A percentile compares a stretch with the other conserved stretches of the same genome.
Evolutionary conservation across 2,329 filamentous ascomycete genomes (phyloP).

Genomic region (Pseudogymnoascus sp.): DNA sequence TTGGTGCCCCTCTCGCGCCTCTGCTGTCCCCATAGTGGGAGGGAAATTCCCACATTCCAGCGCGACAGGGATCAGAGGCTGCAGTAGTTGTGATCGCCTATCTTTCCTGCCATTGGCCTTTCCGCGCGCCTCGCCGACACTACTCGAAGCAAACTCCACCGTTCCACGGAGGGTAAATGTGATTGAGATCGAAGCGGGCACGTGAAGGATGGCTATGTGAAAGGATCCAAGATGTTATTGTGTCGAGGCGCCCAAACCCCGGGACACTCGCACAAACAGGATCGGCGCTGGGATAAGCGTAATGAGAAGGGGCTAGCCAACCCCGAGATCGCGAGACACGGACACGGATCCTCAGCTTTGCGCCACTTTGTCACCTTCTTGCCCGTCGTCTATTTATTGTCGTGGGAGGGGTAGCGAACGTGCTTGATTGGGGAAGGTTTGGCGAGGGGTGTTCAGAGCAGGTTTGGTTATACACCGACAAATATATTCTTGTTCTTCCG

Average conservation of each 20-base stretch:
- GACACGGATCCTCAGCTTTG: conserved; percentile 3
- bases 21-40: neutral
- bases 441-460: neutral
- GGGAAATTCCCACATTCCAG: conserved; percentile 3
- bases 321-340: neutral
- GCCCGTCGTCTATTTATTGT: neutral
- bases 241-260: neutral
- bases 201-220: neutral
- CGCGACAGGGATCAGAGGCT: conserved; percentile 5
- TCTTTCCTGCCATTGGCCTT: conserved; percentile 1
- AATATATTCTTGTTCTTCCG: neutral
- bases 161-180: neutral
- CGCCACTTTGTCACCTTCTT: conserved; percentile 4
- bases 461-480: conserved; percentile 3
- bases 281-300: conserved; percentile 1
- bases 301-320: neutral
- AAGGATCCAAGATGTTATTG: neutral
- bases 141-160: neutral
- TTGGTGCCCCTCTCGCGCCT: neutral
- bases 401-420: neutral
- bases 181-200: neutral
- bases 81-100: neutral
- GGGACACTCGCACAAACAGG: neutral
- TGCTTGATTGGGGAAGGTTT: conserved; percentile 7
- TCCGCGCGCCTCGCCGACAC: neutral